Conservation (phyloP, 2,329 filamentous ascomycete genomes). For the Aureobasidium lini region DNA sequence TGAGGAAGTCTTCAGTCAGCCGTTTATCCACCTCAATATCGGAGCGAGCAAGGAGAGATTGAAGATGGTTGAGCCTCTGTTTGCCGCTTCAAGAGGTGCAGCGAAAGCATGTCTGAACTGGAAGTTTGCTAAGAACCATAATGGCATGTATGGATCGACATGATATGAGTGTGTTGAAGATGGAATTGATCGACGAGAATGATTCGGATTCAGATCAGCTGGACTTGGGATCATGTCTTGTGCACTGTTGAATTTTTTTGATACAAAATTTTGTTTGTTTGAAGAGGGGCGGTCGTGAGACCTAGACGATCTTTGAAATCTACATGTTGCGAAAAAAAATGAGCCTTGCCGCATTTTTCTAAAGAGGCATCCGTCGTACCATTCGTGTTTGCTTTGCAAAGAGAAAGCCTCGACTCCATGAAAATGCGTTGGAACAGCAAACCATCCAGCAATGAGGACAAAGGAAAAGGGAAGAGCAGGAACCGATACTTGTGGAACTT, state of each 20-base stretch:
- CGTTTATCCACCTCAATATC: neutral
- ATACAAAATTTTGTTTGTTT: neutral
- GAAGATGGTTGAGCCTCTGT: neutral
- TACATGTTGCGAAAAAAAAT: neutral
- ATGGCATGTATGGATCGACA: too few relatives aligned
- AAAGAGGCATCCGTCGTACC: neutral
- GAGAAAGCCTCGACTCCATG: slow-evolving; percentile 6
- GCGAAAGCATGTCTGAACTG: too few relatives aligned
- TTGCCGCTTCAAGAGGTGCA: neutral
- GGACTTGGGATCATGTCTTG: too few relatives aligned
- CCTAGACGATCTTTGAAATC: neutral
- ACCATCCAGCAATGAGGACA: neutral
- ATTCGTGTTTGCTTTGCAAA: neutral
- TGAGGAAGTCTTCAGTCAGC: neutral
- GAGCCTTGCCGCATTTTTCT: neutral
- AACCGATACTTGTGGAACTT: neutral
- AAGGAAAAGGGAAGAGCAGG: neutral
- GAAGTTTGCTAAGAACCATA: too few relatives aligned
- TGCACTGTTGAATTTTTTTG: neutral
- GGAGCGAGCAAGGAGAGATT: neutral
- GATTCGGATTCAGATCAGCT: too few relatives aligned
- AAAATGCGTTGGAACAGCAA: neutral
- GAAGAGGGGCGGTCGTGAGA: neutral
- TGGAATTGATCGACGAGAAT: too few relatives aligned
- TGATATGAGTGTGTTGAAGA: too few relatives aligned